A percentile compares a stretch with the other conserved stretches of the same genome.
These are phyloP conservation scores for Coemansia sp. DNA, from an alignment of 192 early-diverging fungal genomes.

Conservation along the genomic window DNA sequence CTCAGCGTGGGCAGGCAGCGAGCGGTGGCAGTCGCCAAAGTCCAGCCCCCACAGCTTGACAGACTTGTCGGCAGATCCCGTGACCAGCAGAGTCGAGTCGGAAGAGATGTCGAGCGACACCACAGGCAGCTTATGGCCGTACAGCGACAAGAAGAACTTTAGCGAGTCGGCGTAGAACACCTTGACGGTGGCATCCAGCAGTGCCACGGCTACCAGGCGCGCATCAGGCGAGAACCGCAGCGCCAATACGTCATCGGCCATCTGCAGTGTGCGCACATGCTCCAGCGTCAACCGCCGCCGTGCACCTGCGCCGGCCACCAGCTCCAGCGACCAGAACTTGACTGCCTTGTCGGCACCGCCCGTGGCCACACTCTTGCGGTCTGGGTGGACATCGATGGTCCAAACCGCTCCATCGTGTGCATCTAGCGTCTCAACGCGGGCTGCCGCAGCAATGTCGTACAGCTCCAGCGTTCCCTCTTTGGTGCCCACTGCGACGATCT, in stretches of 20 bases:
- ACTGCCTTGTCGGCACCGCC: conserved; percentile 93
- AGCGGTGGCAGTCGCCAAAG: conserved; percentile 98
- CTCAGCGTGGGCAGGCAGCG: conserved; percentile 91
- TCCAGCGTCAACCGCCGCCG: conserved; percentile 6
- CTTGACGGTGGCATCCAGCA: conserved; percentile 95
- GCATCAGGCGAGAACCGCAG: conserved; percentile 83
- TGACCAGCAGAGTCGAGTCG: conserved; percentile 86
- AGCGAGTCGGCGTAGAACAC: conserved; percentile 95
- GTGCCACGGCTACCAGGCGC: conserved; percentile 83
- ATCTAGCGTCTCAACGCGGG: conserved; percentile 81
- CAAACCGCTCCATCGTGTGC: conserved; percentile 88
- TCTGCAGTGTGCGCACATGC: conserved; percentile 69
- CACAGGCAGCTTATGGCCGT: conserved; percentile 98
- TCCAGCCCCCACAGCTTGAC: conserved; percentile 99
- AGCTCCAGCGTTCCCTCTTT: conserved; percentile 87
- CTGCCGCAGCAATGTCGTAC: conserved; percentile 83
- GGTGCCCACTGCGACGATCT: conserved; percentile 85
- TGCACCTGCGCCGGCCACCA: conserved; percentile 57
- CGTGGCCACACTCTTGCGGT: conserved; percentile 84
- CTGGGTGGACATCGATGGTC: conserved; percentile 82
- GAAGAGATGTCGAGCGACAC: conserved; percentile 98
- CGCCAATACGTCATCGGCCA: conserved; percentile 92
- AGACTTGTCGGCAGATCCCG: conserved; percentile 96
- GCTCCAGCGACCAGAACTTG: conserved; percentile 96
- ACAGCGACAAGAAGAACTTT: conserved; percentile 95